Conservation (phyloP, 345 rosid genomes). For the Stellera chamaejasme region DNA sequence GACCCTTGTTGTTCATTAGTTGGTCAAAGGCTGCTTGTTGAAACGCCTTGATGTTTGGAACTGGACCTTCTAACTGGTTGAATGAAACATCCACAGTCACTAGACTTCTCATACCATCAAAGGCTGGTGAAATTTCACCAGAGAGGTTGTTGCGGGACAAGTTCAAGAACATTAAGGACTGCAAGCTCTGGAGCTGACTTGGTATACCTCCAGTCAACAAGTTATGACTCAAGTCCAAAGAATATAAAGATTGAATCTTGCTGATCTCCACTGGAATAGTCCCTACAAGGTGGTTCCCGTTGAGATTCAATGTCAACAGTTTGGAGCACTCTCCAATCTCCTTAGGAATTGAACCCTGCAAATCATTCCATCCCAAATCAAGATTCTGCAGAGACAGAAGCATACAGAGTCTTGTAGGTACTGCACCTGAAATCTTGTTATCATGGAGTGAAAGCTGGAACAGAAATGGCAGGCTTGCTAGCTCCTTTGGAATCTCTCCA, state of each 20-base stretch:
- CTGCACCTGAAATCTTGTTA: conserved; percentile 19
- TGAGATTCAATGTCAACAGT: conserved; percentile 8
- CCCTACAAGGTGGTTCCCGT: conserved; percentile 12
- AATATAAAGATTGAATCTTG: conserved; percentile 19
- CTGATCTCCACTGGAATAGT: conserved; percentile 24
- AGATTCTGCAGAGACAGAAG: conserved; percentile 8
- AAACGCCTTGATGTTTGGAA: conserved; percentile 27
- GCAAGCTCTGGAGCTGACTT: conserved; percentile 22
- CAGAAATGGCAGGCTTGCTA: conserved; percentile 16
- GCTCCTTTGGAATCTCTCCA: conserved; percentile 15
- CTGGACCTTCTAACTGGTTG: conserved; percentile 33
- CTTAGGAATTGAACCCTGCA: conserved; percentile 21
- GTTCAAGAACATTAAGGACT: conserved; percentile 20
- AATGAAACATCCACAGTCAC: conserved; percentile 21
- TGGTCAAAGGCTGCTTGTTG: conserved; percentile 9
- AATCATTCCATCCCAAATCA: conserved; percentile 20
- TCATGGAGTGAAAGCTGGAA: conserved; percentile 9
- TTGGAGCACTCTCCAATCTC: conserved; percentile 17
- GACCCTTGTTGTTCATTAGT: conserved; percentile 23
- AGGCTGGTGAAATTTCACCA: conserved; percentile 25
- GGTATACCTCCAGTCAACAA: conserved; percentile 29
- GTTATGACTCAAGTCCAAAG: conserved; percentile 31
- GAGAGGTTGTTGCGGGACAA: conserved; percentile 28
- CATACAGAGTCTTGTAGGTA: conserved; percentile 12
- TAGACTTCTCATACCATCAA: conserved; percentile 26